Conservation (phyloP, 805 yeast species). For the Wickerhamomyces rabaulensis region DNA sequence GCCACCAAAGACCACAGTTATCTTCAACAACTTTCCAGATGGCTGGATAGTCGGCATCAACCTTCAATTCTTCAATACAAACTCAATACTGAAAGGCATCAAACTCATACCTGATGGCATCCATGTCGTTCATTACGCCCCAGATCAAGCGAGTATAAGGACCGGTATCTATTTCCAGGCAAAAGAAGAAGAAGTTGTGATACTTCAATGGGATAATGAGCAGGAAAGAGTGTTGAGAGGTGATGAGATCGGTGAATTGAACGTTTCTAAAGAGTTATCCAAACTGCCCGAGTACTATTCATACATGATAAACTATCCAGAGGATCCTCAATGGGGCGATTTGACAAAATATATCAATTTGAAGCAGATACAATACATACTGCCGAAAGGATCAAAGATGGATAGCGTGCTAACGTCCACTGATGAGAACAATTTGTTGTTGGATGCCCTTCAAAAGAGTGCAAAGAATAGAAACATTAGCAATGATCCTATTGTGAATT, state of each 20-base stretch:
- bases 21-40: slow-evolving; percentile 27
- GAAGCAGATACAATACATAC: slow-evolving; percentile 23
- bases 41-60: slow-evolving; percentile 44
- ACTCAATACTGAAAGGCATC: slow-evolving; percentile 40
- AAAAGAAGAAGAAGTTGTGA: slow-evolving; percentile 28
- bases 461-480: slow-evolving; percentile 22
- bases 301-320: slow-evolving; percentile 38
- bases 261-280: slow-evolving; percentile 22
- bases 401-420: slow-evolving; percentile 45
- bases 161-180: slow-evolving; percentile 36
- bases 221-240: slow-evolving; percentile 27
- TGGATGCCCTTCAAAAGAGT: slow-evolving; percentile 31
- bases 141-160: slow-evolving; percentile 30
- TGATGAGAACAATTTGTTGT: slow-evolving; percentile 40
- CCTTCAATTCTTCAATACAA: slow-evolving; percentile 40
- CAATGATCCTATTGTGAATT: slow-evolving; percentile 27
- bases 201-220: slow-evolving; percentile 33
- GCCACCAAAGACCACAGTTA: slow-evolving; percentile 26
- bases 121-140: slow-evolving; percentile 52
- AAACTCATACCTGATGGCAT: slow-evolving; percentile 45
- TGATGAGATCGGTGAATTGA: slow-evolving; percentile 28
- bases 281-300: slow-evolving; percentile 29
- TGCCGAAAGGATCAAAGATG: slow-evolving; percentile 24
- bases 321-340: slow-evolving; percentile 24
- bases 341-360: slow-evolving; percentile 21